Conservation (phyloP, 345 rosid species). For the Microthlaspi erraticum region DNA sequence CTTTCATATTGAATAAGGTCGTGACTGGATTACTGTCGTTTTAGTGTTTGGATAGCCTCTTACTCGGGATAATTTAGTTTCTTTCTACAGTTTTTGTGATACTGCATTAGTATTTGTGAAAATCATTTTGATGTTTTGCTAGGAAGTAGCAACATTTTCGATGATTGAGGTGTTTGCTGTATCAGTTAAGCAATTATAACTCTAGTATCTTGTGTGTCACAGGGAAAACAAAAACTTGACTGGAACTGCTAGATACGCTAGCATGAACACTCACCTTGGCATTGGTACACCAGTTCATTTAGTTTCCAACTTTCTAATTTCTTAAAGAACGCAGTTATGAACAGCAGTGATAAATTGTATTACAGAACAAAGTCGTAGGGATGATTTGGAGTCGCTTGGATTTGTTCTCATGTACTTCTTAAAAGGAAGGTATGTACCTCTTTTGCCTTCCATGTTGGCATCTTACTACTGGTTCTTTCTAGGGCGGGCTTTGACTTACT, state of each 20-base stretch:
- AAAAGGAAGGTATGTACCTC: constrained; percentile 71
- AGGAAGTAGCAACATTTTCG: not conserved
- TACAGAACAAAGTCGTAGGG: constrained; percentile 96
- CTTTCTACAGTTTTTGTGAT: not conserved
- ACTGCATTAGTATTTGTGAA: not conserved
- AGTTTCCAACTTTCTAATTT: constrained; percentile 9
- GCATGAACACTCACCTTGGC: constrained; percentile 97
- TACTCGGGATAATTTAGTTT: not conserved
- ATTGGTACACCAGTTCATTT: constrained; percentile 56
- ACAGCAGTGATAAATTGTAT: constrained; percentile 22
- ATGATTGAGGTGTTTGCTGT: constrained; percentile 19
- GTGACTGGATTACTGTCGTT: not conserved
- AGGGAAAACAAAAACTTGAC: constrained; percentile 95
- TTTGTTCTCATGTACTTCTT: constrained; percentile 90
- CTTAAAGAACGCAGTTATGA: constrained; percentile 19
- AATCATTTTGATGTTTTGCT: not conserved
- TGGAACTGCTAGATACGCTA: constrained; percentile 94
- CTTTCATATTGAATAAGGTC: not conserved
- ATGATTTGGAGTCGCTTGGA: constrained; percentile 95
- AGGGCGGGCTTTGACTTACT: constrained; percentile 25
- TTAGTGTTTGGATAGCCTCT: constrained; percentile 8
- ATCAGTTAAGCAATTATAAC: constrained; percentile 2
- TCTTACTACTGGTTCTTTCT: constrained; percentile 2
- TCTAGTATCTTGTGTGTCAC: constrained; percentile 35
- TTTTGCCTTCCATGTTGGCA: constrained; percentile 14